phyloP scores from a whole-genome alignment of 176 grass and related monocot species.

The Carex parvula region DNA sequence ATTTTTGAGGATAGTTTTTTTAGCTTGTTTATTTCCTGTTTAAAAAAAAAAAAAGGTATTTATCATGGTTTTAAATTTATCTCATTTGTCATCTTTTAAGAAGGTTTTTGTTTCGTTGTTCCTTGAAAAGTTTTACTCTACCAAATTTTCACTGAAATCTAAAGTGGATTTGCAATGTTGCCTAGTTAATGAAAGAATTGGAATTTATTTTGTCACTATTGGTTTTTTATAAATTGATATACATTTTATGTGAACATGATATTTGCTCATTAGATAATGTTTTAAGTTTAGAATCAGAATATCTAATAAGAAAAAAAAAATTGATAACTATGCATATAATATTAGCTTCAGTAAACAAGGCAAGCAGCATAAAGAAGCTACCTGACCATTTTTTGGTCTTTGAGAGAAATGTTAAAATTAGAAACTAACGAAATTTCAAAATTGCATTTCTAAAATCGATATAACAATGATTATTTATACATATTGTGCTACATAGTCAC shows the following conservation, averaged over 20 bases:
- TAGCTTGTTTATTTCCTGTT: neutral
- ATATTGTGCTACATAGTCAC: too few species aligned
- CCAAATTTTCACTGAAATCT: neutral
- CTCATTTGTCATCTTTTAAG: neutral
- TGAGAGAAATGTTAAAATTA: too few species aligned
- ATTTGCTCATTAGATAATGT: neutral
- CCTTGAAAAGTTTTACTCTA: neutral
- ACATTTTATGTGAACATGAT: neutral
- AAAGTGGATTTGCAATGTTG: neutral
- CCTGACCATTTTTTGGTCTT: too few species aligned
- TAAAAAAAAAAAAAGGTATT: neutral
- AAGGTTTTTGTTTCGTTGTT: neutral
- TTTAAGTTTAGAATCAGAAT: too few species aligned
- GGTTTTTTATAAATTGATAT: neutral
- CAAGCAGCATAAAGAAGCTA: too few species aligned
- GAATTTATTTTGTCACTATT: neutral
- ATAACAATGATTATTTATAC: too few species aligned
- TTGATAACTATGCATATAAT: too few species aligned
- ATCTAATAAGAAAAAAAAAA: too few species aligned
- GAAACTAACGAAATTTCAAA: neutral
- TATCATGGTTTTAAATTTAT: neutral
- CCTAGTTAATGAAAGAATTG: neutral
- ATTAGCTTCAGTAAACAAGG: too few species aligned
- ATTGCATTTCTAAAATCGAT: neutral
- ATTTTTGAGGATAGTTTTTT: conserved; percentile 12